Conservation (phyloP, 371 early-diverging fungal genomes). For the Mucor saturninus region DNA sequence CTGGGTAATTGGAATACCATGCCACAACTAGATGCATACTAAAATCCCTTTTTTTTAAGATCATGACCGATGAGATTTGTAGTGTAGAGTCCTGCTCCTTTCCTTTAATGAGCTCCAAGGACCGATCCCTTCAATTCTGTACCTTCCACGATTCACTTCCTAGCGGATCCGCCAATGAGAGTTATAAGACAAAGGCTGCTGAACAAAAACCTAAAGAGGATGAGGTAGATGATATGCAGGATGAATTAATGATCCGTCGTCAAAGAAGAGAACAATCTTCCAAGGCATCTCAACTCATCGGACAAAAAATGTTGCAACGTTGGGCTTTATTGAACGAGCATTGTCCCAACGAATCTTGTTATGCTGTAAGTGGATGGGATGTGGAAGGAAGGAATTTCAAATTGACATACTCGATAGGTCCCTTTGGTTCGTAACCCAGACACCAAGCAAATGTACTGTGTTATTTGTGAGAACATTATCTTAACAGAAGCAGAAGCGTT, state of each 20-base stretch:
- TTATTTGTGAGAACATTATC: slow-evolving; percentile 62
- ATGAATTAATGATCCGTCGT: slow-evolving; percentile 24
- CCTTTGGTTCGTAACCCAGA: slow-evolving; percentile 66
- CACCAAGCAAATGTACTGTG: slow-evolving; percentile 65
- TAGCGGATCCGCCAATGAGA: slow-evolving; percentile 19
- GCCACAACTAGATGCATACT: background rate
- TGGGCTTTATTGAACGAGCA: slow-evolving; percentile 76
- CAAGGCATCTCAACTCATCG: slow-evolving; percentile 66
- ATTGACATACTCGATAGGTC: slow-evolving; percentile 40
- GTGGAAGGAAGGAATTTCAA: background rate
- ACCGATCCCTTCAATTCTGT: slow-evolving; percentile 53
- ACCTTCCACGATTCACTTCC: slow-evolving; percentile 54
- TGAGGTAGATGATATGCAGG: slow-evolving; percentile 15
- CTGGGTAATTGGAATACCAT: slow-evolving; percentile 40
- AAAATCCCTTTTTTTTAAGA: slow-evolving; percentile 25
- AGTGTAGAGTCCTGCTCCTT: slow-evolving; percentile 43
- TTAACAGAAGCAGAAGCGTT: slow-evolving; percentile 30
- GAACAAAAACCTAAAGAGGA: too few relatives aligned
- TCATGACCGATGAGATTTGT: slow-evolving; percentile 58
- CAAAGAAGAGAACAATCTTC: slow-evolving; percentile 62
- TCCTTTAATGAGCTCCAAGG: slow-evolving; percentile 62
- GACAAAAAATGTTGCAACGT: slow-evolving; percentile 69
- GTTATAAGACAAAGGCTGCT: slow-evolving; percentile 6
- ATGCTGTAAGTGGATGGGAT: slow-evolving; percentile 52
- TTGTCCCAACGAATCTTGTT: slow-evolving; percentile 63